These are phyloP conservation scores for Backusella circina DNA, from an alignment of 192 early-diverging fungal species.

Conservation along the genomic window DNA sequence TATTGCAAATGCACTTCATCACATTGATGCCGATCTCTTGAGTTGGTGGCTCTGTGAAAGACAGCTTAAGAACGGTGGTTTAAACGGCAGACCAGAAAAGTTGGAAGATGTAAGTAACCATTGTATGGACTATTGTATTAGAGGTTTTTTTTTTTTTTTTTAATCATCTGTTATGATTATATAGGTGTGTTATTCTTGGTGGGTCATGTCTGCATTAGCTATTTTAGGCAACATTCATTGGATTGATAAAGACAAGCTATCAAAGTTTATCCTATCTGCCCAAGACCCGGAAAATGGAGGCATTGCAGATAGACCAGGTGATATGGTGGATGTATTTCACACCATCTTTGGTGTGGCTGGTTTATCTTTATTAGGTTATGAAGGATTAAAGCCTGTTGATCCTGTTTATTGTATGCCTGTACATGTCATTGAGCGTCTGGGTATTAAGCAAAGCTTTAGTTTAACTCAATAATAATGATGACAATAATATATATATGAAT, in stretches of 20 bases:
- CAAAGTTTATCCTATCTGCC: slow-evolving; percentile 73
- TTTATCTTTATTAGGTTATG: slow-evolving; percentile 81
- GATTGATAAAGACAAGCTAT: slow-evolving; percentile 76
- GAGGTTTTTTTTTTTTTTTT: too few relatives aligned
- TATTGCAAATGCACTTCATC: slow-evolving; percentile 72
- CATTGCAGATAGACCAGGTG: slow-evolving; percentile 89
- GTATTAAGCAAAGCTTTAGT: neutral
- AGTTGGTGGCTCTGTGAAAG: slow-evolving; percentile 94
- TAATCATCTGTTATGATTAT: neutral
- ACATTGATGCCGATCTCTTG: slow-evolving; percentile 79
- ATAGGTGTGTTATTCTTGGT: slow-evolving; percentile 97
- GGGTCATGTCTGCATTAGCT: slow-evolving; percentile 86
- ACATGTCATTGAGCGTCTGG: slow-evolving; percentile 45
- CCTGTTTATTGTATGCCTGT: slow-evolving; percentile 90
- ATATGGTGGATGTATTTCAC: slow-evolving; percentile 95
- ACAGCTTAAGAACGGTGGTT: slow-evolving; percentile 86
- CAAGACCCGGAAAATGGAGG: slow-evolving; percentile 89
- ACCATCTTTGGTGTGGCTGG: slow-evolving; percentile 93
- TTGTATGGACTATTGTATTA: too few relatives aligned
- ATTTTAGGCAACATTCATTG: slow-evolving; percentile 81
- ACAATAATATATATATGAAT: too few relatives aligned
- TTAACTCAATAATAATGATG: neutral
- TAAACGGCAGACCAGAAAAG: slow-evolving; percentile 97
- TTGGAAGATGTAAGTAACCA: slow-evolving; percentile 74
- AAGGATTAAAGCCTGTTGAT: slow-evolving; percentile 73